Percentiles rank a stretch among this genome's conserved stretches.
Evolutionary conservation across 768 basidiomycete species (phyloP).

Genomic region (Sarcomyxa edulis): DNA sequence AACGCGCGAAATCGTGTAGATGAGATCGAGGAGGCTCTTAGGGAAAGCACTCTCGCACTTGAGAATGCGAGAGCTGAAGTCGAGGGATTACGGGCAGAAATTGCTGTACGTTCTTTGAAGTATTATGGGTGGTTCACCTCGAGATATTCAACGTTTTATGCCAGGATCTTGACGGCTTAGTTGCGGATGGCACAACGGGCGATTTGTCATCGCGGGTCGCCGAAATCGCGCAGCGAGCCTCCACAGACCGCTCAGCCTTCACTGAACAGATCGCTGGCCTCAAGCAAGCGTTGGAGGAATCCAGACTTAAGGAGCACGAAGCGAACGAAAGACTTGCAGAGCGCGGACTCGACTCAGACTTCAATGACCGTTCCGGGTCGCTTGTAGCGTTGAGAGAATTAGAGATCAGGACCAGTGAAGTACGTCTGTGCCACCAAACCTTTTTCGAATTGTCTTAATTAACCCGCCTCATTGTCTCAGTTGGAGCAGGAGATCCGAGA

Average conservation of each 20-base stretch:
- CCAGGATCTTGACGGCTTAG: constrained; percentile 62
- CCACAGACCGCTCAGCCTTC: constrained; percentile 46
- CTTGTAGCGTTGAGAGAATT: too few species aligned
- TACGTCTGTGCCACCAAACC: too few species aligned
- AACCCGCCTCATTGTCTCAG: too few species aligned
- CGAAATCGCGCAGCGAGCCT: constrained; percentile 41
- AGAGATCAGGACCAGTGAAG: too few species aligned
- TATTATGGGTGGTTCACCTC: background rate
- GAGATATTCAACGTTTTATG: background rate
- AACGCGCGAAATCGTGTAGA: constrained; percentile 60
- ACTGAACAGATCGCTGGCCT: constrained; percentile 53
- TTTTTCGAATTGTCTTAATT: too few species aligned
- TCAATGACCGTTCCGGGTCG: too few species aligned
- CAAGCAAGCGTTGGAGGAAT: constrained; percentile 39
- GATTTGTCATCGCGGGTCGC: constrained; percentile 41
- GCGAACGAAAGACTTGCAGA: constrained; percentile 11
- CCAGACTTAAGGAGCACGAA: constrained; percentile 20
- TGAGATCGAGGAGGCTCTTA: constrained; percentile 86
- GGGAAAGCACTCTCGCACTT: constrained; percentile 81
- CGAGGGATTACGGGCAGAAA: constrained; percentile 68
- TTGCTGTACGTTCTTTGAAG: constrained; percentile 49
- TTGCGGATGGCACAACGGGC: constrained; percentile 32
- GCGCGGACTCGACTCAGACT: too few species aligned
- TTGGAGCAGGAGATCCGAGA: constrained; percentile 20
- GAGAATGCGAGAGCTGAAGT: constrained; percentile 91